Percentiles rank a stretch among this genome's conserved stretches.
These are phyloP conservation scores for Funneliformis mosseae DNA, from an alignment of 192 early-diverging fungal genomes.

Conservation along the genomic window DNA sequence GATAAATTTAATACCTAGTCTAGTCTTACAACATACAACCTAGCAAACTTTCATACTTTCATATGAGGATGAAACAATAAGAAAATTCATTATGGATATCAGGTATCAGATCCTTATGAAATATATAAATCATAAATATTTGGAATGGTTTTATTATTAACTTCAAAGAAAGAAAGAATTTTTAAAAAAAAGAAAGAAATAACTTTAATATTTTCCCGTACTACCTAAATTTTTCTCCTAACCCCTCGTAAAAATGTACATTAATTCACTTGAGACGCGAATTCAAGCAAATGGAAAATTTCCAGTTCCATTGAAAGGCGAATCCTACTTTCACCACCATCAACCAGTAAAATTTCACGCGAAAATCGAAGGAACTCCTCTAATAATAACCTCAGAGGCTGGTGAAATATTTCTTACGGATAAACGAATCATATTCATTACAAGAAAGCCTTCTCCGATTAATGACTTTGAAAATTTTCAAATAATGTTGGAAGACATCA, in stretches of 20 bases:
- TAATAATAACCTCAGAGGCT: not conserved
- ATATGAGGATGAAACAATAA: too few relatives aligned
- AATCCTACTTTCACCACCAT: constrained; percentile 20
- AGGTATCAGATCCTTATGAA: too few relatives aligned
- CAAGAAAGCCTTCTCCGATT: not conserved
- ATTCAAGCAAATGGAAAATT: not conserved
- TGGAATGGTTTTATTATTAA: too few relatives aligned
- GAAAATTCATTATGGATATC: too few relatives aligned
- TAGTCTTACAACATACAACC: too few relatives aligned
- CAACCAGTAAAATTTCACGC: not conserved
- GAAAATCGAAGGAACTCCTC: not conserved
- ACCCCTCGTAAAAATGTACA: not conserved
- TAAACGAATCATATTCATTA: constrained; percentile 15
- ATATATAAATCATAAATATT: too few relatives aligned
- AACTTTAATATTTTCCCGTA: too few relatives aligned
- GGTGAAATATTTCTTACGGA: constrained; percentile 22
- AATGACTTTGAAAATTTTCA: constrained; percentile 2
- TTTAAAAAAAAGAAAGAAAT: too few relatives aligned
- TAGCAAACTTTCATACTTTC: too few relatives aligned
- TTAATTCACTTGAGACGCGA: not conserved
- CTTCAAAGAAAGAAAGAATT: too few relatives aligned
- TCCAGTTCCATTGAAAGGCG: not conserved
- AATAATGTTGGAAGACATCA: not conserved
- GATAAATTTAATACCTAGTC: too few relatives aligned
- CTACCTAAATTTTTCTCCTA: too few relatives aligned